A percentile compares a stretch with the other conserved stretches of the same genome.
Evolutionary conservation across 371 early-diverging fungal species (phyloP).

Genomic region (Apophysomyces variabilis): DNA sequence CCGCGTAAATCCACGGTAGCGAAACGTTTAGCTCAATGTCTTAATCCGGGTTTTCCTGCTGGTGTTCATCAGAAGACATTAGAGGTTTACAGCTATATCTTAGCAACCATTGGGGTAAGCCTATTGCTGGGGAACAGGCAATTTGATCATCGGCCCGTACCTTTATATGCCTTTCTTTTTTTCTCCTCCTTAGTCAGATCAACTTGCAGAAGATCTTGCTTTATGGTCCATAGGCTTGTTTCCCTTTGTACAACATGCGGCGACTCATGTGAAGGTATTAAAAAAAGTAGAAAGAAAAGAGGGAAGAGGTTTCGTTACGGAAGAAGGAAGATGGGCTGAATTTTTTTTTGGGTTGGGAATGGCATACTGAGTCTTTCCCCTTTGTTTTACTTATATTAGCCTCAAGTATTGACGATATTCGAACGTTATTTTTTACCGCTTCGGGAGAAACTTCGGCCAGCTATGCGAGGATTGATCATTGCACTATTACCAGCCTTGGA

Average conservation of each 20-base stretch:
- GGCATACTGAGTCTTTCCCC: no score
- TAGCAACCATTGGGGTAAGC: constrained; percentile 81
- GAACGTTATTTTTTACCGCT: constrained; percentile 79
- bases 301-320: background rate
- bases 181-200: constrained; percentile 54
- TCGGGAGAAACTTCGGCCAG: constrained; percentile 67
- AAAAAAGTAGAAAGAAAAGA: background rate
- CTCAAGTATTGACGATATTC: constrained; percentile 78
- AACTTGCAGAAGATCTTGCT: constrained; percentile 80
- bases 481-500: constrained; percentile 89
- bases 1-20: constrained; percentile 89
- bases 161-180: no score
- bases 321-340: background rate
- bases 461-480: constrained; percentile 81
- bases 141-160: no score
- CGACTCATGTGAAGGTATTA: constrained; percentile 80
- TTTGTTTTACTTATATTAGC: constrained; percentile 43
- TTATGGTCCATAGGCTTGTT: constrained; percentile 92
- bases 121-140: background rate
- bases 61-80: constrained; percentile 98
- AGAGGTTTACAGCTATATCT: constrained; percentile 89
- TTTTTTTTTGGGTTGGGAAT: no score
- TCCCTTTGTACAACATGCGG: constrained; percentile 88
- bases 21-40: constrained; percentile 96
- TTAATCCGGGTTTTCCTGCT: constrained; percentile 98